A percentile compares a stretch with the other conserved stretches of the same genome.
Evolutionary conservation across 257 asterid genomes (phyloP).

Genomic region (Nicotiana knightiana): DNA sequence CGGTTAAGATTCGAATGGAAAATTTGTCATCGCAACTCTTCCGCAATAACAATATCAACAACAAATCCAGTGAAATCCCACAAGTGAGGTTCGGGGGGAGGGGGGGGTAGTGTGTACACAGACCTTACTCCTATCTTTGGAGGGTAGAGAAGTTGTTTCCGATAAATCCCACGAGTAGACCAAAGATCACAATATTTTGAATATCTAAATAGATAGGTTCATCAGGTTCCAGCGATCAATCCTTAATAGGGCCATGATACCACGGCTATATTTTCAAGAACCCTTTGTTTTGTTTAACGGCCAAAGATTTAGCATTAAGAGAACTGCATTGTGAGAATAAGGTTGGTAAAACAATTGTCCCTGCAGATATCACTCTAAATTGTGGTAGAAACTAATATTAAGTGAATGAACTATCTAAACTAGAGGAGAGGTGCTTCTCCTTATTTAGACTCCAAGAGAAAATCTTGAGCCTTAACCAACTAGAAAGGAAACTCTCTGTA

Average conservation of each 20-base stretch:
- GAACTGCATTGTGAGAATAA: not conserved
- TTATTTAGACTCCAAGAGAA: not conserved
- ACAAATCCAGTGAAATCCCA: no score
- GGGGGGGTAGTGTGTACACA: no score
- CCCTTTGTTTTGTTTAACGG: not conserved
- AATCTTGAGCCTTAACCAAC: not conserved
- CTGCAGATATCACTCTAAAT: not conserved
- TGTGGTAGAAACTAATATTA: not conserved
- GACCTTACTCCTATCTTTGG: no score
- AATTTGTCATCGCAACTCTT: no score
- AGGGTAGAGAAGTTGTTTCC: no score
- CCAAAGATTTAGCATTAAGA: not conserved
- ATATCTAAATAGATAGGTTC: no score
- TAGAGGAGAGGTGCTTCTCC: not conserved
- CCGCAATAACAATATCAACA: no score
- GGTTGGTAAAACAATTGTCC: not conserved
- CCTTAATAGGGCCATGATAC: not conserved
- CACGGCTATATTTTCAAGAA: not conserved
- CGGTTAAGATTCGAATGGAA: no score
- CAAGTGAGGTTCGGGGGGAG: no score
- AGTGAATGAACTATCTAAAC: not conserved
- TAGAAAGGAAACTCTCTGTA: not conserved
- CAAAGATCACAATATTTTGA: not conserved
- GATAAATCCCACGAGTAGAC: not conserved
- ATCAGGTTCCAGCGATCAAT: no score